Base-by-base conservation (phyloP, 108 stramenopile genomes). In the Skeletonema potamos region DNA sequence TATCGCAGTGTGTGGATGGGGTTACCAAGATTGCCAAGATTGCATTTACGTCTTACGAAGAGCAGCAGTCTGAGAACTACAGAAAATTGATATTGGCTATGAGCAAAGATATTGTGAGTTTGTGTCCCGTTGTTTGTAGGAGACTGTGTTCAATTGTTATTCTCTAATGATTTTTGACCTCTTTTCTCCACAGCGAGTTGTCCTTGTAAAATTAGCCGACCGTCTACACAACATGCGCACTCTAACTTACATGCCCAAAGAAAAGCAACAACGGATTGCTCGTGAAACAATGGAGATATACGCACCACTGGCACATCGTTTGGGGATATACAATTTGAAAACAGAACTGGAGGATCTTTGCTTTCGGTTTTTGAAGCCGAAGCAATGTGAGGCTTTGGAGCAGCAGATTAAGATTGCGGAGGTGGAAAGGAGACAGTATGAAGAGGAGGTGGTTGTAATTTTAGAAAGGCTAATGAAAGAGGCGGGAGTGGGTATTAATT, bases 331-430 rank as follows among this genome's bases (percentile, higher is more conserved):
- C 27, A 54, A 29, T 33, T n/a, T 83, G 1, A 86, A 86, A 62
- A 65, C 41, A 9, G 82, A 83, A 54, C 60, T 86, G 22, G 82
- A 86, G 36, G 82, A 86, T 30, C 51, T 71, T 34, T 77, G 82
- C n/a, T 86, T 86, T 33, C 43, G 54, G 27, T 62, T 68, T 18
- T 44, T 80, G 41, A 34, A 60, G 37, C 61, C 79, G 4, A 64
- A 64, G 24, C 44, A 74, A 32, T 75, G 64, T 39, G 18, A 60
- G 18, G 17, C 7, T 12, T 44, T 80, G 20, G 44, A 63, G 7
- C 3, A 29, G 2, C 62, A 60, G 37, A 36, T 80, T 13, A 54
- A 66, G 9, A 43, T 36, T 17, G 54, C 57, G 24, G 43, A 69
- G 11, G 73, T 27, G 18, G 79, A 80, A 27, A 46, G 46, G 58